These are phyloP conservation scores for Sechiopsis laciniata DNA, from an alignment of 306 rosid species.

Conservation along the genomic window DNA sequence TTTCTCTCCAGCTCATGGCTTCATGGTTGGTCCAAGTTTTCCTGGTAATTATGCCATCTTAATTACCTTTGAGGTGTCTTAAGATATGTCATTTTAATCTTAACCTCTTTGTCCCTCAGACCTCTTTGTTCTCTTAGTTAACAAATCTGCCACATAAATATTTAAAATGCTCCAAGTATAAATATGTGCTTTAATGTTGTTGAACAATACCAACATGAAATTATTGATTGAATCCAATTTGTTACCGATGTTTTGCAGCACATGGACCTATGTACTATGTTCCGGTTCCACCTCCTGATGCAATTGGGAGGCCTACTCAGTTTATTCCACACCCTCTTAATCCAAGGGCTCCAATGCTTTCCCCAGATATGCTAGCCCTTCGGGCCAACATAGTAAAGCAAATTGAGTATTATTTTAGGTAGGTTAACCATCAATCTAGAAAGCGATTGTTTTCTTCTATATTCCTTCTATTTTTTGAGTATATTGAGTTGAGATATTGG, in stretches of 20 bases:
- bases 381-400: slow-evolving; percentile 62
- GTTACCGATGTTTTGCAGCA: slow-evolving; percentile 38
- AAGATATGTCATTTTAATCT: background rate
- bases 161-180: background rate
- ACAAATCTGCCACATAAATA: background rate
- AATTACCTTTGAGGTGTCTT: background rate
- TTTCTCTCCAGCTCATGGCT: slow-evolving; percentile 64
- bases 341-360: slow-evolving; percentile 38
- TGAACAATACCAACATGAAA: background rate
- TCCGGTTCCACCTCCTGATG: slow-evolving; percentile 55
- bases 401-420: slow-evolving; percentile 90
- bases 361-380: slow-evolving; percentile 51
- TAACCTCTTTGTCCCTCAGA: background rate
- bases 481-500: background rate
- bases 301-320: slow-evolving; percentile 45
- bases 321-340: slow-evolving; percentile 50
- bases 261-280: slow-evolving; percentile 64
- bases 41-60: slow-evolving; percentile 47
- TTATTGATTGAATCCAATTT: background rate
- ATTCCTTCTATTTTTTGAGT: background rate
- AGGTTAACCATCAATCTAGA: slow-evolving; percentile 24
- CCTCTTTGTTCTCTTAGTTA: background rate
- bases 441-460: background rate
- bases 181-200: background rate
- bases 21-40: slow-evolving; percentile 68